Evolutionary conservation across 306 rosid species (phyloP), one percentile per base, ranked within the genome.

Genomic region (Hylodesmum podocarpum): DNA sequence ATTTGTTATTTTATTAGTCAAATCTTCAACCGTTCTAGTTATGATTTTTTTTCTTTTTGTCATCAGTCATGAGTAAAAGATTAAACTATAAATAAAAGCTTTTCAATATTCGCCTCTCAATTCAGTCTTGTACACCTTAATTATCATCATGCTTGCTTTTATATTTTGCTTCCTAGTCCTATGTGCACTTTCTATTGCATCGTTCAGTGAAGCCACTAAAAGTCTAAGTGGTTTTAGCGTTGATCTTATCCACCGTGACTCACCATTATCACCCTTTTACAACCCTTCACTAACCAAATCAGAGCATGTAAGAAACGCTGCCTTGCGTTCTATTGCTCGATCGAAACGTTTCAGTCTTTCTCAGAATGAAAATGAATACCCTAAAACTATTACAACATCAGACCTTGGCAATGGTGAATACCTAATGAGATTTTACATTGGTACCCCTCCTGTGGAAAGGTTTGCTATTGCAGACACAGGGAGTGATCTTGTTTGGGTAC

Each of bases 231-330:
- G 79, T 21, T 80, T 80, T 46, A 72, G 37, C 40, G 8, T 76
- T 0, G 85, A 82, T 12, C 81, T 81, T 13, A 51, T 81, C 29
- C 81, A 81, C 0, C 74, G 44, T 1, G 81, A 81, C 54, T 81
- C 81, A 21, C 69, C 74, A 4, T 13, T 28, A 1, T 81, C 81
- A 40, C 85, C 85, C 0, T 76, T 76, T 6, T 70, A 61, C 54
- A 53, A 63, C 36, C 16, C 78, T 6, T 76, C 81, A 11, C 54
- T 28, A 15, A 49, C 55, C 2, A 22, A 22, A 49, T 49, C 11
- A 49, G 24, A 49, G 10, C 22, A 10, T 12, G 18, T 18, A 8
- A 49, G 0, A 0, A 16, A 49, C 0, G 22, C 55, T 16, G 55
- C 55, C 24, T 16, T 49, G 11, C 55, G 55, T 24, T 16, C 55